These are phyloP conservation scores for Polyporus tsugae DNA, from an alignment of 1,284 basidiomycete genomes.

Conservation along the genomic window DNA sequence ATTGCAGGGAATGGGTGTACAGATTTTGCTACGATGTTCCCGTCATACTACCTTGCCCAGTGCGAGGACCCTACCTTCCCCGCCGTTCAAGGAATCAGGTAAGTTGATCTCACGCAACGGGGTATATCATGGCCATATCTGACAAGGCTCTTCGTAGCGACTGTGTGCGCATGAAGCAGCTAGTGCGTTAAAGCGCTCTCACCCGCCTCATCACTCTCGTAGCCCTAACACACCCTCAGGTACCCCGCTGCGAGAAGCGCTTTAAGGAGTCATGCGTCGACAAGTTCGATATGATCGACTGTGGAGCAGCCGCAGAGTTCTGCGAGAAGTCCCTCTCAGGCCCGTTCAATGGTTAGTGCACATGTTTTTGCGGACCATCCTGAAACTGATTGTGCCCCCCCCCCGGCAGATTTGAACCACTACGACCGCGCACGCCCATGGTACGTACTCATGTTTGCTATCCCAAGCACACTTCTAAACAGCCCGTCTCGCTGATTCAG, in stretches of 20 bases:
- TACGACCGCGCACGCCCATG: constrained; percentile 35
- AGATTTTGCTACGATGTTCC: constrained; percentile 36
- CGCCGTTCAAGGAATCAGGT: constrained; percentile 40
- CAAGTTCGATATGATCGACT: constrained; percentile 49
- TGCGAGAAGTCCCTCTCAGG: constrained; percentile 39
- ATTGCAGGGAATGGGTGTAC: constrained; percentile 55
- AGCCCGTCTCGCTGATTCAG: constrained; percentile 11
- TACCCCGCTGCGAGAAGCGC: constrained; percentile 42
- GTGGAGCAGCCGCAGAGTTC: constrained; percentile 48
- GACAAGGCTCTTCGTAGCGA: constrained; percentile 23
- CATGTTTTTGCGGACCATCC: not conserved
- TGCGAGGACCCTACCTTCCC: constrained; percentile 41
- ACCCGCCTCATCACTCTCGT: not conserved
- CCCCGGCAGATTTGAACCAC: constrained; percentile 19
- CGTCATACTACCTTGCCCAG: constrained; percentile 44
- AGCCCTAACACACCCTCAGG: constrained; percentile 23
- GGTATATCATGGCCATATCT: not conserved
- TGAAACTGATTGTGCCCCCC: not conserved
- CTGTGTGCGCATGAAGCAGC: constrained; percentile 43
- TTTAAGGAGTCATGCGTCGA: constrained; percentile 41
- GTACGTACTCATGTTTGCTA: constrained; percentile 20
- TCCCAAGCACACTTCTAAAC: not conserved
- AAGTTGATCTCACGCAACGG: not conserved
- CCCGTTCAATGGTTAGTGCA: constrained; percentile 27
- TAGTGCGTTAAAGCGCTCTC: constrained; percentile 40